Conservation (phyloP, 2,329 filamentous ascomycete species). For the Ceratocystiopsis sp. region DNA sequence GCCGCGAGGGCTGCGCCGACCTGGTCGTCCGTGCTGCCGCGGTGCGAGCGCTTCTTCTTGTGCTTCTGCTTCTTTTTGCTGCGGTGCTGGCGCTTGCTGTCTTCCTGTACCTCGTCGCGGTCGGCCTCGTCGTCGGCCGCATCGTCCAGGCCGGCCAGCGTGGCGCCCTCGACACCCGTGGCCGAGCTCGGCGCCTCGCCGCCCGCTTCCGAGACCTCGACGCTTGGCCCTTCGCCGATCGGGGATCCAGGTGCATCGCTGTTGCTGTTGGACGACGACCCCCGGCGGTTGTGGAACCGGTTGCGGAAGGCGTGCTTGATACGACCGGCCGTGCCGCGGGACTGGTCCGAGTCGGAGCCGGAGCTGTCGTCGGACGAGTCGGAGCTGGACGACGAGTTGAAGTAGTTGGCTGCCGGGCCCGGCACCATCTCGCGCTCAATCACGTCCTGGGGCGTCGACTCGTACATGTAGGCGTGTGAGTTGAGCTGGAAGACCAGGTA, state of each 20-base stretch:
- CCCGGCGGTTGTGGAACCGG: slow-evolving; percentile 36
- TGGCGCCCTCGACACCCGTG: neutral
- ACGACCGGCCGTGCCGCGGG: slow-evolving; percentile 34
- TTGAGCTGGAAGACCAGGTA: slow-evolving; percentile 67
- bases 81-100: slow-evolving; percentile 4
- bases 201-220: too few relatives aligned
- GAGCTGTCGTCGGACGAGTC: slow-evolving; percentile 20
- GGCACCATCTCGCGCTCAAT: slow-evolving; percentile 46
- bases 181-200: neutral
- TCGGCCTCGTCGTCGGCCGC: neutral
- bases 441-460: slow-evolving; percentile 51
- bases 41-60: slow-evolving; percentile 14
- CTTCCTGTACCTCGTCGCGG: slow-evolving; percentile 12
- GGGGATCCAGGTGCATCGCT: neutral
- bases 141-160: neutral
- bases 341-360: slow-evolving; percentile 23
- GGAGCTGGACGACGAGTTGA: slow-evolving; percentile 34
- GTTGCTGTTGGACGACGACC: slow-evolving; percentile 23
- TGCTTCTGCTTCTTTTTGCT: slow-evolving; percentile 17
- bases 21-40: slow-evolving; percentile 2
- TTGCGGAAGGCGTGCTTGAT: slow-evolving; percentile 42
- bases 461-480: slow-evolving; percentile 50
- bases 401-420: slow-evolving; percentile 48
- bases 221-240: too few relatives aligned
- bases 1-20: neutral